Conservation (phyloP, 163 green algal genomes). For the Volvox carteri region DNA sequence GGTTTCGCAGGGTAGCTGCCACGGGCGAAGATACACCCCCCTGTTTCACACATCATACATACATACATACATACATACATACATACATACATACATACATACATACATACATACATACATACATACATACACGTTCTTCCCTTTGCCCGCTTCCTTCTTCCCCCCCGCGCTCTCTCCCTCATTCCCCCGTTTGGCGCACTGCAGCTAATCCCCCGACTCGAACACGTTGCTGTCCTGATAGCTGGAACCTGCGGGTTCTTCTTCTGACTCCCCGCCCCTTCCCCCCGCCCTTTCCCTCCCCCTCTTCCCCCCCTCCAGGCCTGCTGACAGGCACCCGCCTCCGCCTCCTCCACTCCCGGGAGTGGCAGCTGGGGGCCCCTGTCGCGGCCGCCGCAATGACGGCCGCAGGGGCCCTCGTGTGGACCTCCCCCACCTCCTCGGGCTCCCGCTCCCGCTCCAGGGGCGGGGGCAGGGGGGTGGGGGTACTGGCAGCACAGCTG, state of each 20-base stretch:
- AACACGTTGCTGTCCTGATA: no score
- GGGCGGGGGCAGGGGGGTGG: neutral
- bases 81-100: neutral
- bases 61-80: neutral
- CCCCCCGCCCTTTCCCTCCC: no score
- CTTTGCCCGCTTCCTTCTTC: neutral
- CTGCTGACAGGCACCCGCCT: constrained; percentile 10
- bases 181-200: no score
- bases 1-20: neutral
- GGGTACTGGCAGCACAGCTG: constrained; percentile 28
- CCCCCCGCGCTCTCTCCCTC: neutral
- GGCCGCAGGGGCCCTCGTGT: constrained; percentile 14
- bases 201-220: no score
- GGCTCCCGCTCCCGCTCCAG: neutral
- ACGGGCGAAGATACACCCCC: neutral
- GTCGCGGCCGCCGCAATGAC: neutral
- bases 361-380: constrained; percentile 27
- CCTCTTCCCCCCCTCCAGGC: neutral
- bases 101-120: neutral
- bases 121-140: neutral
- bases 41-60: neutral
- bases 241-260: no score
- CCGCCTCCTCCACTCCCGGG: neutral
- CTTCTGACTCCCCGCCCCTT: no score
- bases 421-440: neutral